Evolutionary conservation across 1,284 basidiomycete genomes (phyloP), one percentile per base, ranked within the genome.

Genomic region (Ustilago shanxiensis): DNA sequence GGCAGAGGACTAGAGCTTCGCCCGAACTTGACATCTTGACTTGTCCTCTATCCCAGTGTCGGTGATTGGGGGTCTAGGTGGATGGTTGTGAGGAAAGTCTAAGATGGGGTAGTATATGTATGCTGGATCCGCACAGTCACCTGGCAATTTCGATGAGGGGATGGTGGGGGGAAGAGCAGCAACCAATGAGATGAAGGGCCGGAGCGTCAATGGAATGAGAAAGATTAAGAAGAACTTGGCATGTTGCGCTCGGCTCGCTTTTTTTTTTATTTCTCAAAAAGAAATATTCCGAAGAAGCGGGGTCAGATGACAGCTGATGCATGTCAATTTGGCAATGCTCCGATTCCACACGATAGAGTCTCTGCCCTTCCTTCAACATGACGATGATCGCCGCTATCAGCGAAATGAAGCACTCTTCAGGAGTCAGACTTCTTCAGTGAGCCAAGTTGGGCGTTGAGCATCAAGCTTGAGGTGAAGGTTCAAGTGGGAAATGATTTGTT

Each of bases 1-100:
- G 91, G 70, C 94, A 89, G 53, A 95, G 90, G 6, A 95, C 93
- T 60, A 90, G 66, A n/a, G 79, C 55, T 64, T 82, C 80, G 50
- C 35, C 64, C 14, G 73, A 67, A 31, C 55, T 60, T 31, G 73
- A 76, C 72, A 75, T 75, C 31, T 18, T 54, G 29, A 37, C 20
- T 35, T 7, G 6, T 20, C 7, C 20, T 37, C 28, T 41, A 14
- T 45, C 9, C 29, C 18, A 14, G n/a, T 16, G 26, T 52, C 5
- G n/a, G n/a, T n/a, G n/a, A n/a, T n/a, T n/a, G 9, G 26, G 28
- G 41, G 26, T 45, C 41, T 9, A n/a, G 10, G 41, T 45, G 31
- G 31, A 37, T 28, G n/a, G n/a, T n/a, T n/a, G n/a, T n/a, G 22
- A n/a, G 13, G n/a, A 44, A 8, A 20, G 41, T 10, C 31, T 13